Evolutionary conservation across 345 rosid genomes (phyloP), one percentile per base, ranked within the genome.

Genomic region (Bruguiera sexangula): DNA sequence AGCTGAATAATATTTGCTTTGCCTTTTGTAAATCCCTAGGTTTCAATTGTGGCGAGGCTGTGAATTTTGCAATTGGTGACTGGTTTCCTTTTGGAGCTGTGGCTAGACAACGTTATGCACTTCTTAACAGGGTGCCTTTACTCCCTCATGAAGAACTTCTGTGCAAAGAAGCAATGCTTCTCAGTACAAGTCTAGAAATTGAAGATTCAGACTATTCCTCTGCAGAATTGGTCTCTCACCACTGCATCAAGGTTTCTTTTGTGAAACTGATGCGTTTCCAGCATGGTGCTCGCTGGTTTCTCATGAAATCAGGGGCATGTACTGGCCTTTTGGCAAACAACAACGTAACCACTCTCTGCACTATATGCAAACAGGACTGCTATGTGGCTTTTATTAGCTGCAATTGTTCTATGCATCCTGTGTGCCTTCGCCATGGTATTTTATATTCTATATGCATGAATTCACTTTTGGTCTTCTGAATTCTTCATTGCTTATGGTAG

Each of bases 21-120:
- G 18, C 62, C 69, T 61, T 65, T 36, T 56, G 59, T 73, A 50
- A 65, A 71, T n/a, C 15, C 83, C 50, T 63, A 96, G 99, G 99
- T 60, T 96, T 96, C 76, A 96, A 96, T 78, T 96, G 99, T 73
- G 99, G 99, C 5, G 99, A 96, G 87, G 99, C 99, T 67, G 99
- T 96, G 75, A 96, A 96, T 81, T 96, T 96, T 81, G 99, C 98
- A 29, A 89, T 86, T 83, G 90, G 92, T 64, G 95, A 96, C 73
- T 96, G 99, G 99, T 96, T 96, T 81, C 88, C 93, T 72, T 77
- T 89, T 62, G 98, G 99, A 76, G 93, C 99, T 66, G 79, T 92
- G 31, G 97, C 99, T 29, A 92, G 98, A 76, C 75, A 83, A 75
- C 96, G 98, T 6, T 96, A 96, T 85, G 96, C 96, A 53, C 85